Evolutionary conservation across 495 filamentous ascomycete species (phyloP), one percentile per base, ranked within the genome.

Genomic region (Penicillium simplicissimum): DNA sequence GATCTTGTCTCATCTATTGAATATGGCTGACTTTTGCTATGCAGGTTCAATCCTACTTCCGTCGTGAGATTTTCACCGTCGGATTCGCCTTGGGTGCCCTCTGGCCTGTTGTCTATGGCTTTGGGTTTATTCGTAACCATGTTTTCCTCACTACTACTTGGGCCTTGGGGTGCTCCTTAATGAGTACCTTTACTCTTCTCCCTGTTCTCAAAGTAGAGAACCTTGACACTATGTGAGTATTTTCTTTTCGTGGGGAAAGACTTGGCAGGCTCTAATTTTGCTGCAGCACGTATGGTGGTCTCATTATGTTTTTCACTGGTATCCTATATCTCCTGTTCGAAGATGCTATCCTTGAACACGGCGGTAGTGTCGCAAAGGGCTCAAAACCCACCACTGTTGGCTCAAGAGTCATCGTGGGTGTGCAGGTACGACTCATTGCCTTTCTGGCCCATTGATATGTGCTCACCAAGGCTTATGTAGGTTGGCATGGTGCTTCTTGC

Each of bases 161-260:
- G 96, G 81, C 84, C 11, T 68, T 89, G 25, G 87, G 88, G 11
- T 97, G 93, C 71, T 54, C 84, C 3, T 71, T 88, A 7, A 98
- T 97, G 93, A 93, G 93, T 68, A 81, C 84, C 23, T 99, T 99
- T 67, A 98, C 96, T 19, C 74, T 97, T 23, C 80, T 99, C 14
- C 90, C 93, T 7, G 96, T 88, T 0, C 85, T 89, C 65, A 99
- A 97, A 69, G 78, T 85, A 1, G 96, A 99, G 72, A 81, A 90
- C 71, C 69, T 90, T 17, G 82, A 72, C 63, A 77, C 92, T 51
- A 96, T 97, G 91, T 96, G 79, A 51, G 89, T 80, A 25, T 13
- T 8, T 37, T 54, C 33, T 47, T 10, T 11, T n/a, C 11, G 14
- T 33, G 23, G 0, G 10, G n/a, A 19, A 1, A 36, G 17, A 21